Conservation (phyloP, 2,329 filamentous ascomycete species). For the Metarhizium anisopliae region DNA sequence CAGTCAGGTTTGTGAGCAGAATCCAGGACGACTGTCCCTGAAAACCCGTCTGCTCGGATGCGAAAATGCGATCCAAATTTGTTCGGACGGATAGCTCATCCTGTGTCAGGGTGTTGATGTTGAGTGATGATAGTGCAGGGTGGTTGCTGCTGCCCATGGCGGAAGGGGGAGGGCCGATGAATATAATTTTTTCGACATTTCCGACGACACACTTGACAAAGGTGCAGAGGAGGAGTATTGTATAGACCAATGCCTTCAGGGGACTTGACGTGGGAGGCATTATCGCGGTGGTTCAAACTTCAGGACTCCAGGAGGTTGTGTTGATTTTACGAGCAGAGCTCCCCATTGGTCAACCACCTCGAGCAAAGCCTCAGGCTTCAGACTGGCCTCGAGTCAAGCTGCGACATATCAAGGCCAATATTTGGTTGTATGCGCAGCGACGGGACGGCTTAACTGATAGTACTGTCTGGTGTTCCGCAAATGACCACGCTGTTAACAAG, state of each 20-base stretch:
- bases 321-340: background rate
- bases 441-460: background rate
- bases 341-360: background rate
- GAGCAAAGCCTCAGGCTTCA: background rate
- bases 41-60: slow-evolving; percentile 25
- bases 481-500: too few relatives aligned
- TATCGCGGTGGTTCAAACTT: background rate
- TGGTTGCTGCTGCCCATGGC: slow-evolving; percentile 36
- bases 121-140: slow-evolving; percentile 42
- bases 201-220: slow-evolving; percentile 30
- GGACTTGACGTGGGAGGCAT: background rate
- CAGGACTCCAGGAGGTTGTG: background rate
- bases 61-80: slow-evolving; percentile 56
- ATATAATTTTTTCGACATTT: slow-evolving; percentile 90
- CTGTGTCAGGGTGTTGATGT: slow-evolving; percentile 57
- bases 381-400: too few relatives aligned
- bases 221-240: background rate
- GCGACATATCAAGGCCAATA: too few relatives aligned
- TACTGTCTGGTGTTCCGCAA: too few relatives aligned
- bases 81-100: slow-evolving; percentile 48
- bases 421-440: background rate
- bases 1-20: slow-evolving; percentile 60
- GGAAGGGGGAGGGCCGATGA: slow-evolving; percentile 58
- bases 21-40: slow-evolving; percentile 67
- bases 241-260: background rate